Percentiles rank a stretch among this genome's conserved stretches.
Conservation (phyloP, 495 filamentous ascomycete genomes). For the Penicillium ochrochloron region DNA sequence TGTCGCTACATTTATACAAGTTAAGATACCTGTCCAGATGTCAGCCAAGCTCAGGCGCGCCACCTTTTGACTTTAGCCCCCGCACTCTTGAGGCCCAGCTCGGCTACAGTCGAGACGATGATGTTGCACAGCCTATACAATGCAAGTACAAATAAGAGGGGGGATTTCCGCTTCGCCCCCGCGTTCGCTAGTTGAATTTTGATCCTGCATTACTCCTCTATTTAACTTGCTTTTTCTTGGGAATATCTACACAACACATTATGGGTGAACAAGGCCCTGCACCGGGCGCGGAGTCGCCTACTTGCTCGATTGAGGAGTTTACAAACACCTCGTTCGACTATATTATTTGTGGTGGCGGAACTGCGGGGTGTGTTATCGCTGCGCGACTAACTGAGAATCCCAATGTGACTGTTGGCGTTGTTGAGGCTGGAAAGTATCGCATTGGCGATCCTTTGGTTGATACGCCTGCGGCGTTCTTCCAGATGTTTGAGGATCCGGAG, state of each 20-base stretch:
- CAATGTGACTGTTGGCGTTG: constrained; percentile 50
- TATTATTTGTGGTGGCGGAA: constrained; percentile 51
- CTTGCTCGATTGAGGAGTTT: constrained; percentile 23
- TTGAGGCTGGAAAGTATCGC: constrained; percentile 60
- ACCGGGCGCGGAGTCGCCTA: constrained; percentile 13
- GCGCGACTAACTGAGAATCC: constrained; percentile 52
- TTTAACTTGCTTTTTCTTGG: background rate
- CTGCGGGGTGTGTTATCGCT: constrained; percentile 53
- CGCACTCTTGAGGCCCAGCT: background rate
- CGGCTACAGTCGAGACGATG: background rate
- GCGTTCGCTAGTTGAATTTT: background rate
- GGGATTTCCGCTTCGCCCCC: background rate
- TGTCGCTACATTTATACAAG: background rate
- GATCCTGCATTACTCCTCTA: background rate
- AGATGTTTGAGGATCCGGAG: constrained; percentile 51
- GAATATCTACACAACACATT: background rate
- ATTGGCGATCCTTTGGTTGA: constrained; percentile 51
- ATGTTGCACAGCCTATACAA: background rate
- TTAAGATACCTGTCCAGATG: background rate
- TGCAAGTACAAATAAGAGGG: background rate
- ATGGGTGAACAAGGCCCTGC: constrained; percentile 9
- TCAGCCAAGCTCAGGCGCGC: background rate
- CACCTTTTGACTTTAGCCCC: background rate
- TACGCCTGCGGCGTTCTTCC: constrained; percentile 49
- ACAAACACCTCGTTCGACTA: constrained; percentile 34